These are phyloP conservation scores for Ceratocystis colombiana DNA, from an alignment of 2,329 filamentous ascomycete species.

Conservation along the genomic window DNA sequence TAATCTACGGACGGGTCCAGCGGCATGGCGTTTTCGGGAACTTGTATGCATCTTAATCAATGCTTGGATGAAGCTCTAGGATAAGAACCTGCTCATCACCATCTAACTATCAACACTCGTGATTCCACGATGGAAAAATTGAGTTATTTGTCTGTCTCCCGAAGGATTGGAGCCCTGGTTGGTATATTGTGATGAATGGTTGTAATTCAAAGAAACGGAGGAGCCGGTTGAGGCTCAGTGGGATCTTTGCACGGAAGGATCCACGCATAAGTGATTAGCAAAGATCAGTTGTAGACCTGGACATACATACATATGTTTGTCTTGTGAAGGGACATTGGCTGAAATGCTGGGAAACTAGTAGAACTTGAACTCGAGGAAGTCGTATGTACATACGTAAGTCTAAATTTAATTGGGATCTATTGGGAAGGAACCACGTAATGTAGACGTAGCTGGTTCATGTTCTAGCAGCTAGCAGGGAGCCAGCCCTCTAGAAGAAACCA, in stretches of 20 bases:
- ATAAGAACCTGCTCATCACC: not conserved
- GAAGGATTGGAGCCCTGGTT: not conserved
- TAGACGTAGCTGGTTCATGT: not conserved
- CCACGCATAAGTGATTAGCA: not conserved
- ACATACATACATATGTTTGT: not conserved
- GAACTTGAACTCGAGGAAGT: too few relatives aligned
- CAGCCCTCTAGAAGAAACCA: not conserved
- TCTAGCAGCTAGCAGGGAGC: not conserved
- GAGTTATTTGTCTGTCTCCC: not conserved
- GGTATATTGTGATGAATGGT: too few relatives aligned
- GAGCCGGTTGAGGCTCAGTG: not conserved
- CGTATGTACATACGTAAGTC: not conserved
- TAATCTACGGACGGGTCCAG: not conserved
- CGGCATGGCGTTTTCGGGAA: constrained; percentile 11
- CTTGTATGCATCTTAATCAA: constrained; percentile 14
- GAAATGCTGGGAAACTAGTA: too few relatives aligned
- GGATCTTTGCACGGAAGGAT: not conserved
- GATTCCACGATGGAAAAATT: not conserved
- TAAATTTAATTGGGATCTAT: constrained; percentile 1
- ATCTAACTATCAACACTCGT: not conserved
- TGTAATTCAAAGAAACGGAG: too few relatives aligned
- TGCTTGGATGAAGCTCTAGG: constrained; percentile 8
- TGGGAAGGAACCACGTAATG: not conserved
- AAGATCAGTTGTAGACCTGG: not conserved
- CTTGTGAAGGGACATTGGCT: not conserved